These are phyloP conservation scores for Protea cynaroides DNA, from an alignment of 164 flowering plant species.

Conservation along the genomic window DNA sequence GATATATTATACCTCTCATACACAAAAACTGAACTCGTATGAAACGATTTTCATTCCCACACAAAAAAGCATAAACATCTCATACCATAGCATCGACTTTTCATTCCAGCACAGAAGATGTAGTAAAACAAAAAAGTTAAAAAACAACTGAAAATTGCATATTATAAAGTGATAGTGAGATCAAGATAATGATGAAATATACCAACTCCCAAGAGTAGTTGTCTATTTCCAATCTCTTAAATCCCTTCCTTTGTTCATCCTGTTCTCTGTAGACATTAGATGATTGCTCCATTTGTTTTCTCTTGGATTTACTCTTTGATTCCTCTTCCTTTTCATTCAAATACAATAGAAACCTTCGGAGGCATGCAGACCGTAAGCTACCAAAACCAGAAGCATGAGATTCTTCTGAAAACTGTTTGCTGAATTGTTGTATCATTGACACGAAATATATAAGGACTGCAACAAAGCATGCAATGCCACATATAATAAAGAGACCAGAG, in stretches of 20 bases:
- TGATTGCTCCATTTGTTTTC: conserved; percentile 25
- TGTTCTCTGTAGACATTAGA: conserved; percentile 11
- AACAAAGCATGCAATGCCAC: conserved; percentile 57
- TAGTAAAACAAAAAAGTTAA: too few relatives aligned
- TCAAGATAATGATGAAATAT: too few relatives aligned
- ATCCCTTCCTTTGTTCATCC: conserved; percentile 21
- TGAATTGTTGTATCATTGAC: conserved; percentile 31
- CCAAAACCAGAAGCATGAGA: conserved; percentile 17
- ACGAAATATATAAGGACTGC: conserved; percentile 48
- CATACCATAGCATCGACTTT: too few relatives aligned
- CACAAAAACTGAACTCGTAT: too few relatives aligned
- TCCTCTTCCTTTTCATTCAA: conserved; percentile 47
- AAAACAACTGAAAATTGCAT: too few relatives aligned
- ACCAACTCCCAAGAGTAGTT: too few relatives aligned
- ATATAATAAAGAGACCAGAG: conserved; percentile 67
- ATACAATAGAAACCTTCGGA: conserved; percentile 47
- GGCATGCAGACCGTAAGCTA: conserved; percentile 30
- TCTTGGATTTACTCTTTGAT: conserved; percentile 31
- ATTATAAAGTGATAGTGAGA: too few relatives aligned
- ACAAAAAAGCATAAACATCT: too few relatives aligned
- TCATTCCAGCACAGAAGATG: too few relatives aligned
- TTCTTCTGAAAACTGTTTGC: conserved; percentile 21
- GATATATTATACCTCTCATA: too few relatives aligned
- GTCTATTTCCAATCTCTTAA: conserved; percentile 12
- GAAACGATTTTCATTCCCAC: too few relatives aligned